Conservation (phyloP, 768 basidiomycete species). For the Boletales sp. region DNA sequence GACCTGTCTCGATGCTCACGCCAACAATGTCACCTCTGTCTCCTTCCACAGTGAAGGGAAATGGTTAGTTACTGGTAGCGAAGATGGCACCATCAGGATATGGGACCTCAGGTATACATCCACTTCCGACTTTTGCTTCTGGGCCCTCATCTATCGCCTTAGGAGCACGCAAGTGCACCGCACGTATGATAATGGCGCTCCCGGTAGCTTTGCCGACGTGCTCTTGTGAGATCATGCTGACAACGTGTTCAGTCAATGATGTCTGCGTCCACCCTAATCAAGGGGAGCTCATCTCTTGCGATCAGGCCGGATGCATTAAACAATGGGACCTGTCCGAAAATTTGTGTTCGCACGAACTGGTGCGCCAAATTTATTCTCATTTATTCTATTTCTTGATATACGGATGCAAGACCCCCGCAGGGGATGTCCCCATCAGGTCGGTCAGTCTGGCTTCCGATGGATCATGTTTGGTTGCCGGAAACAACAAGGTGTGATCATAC, state of each 20-base stretch:
- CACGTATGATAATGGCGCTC: slow-evolving; percentile 91
- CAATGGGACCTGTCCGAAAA: slow-evolving; percentile 97
- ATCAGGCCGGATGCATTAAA: slow-evolving; percentile 93
- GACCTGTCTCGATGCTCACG: slow-evolving; percentile 87
- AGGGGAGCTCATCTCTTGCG: slow-evolving; percentile 57
- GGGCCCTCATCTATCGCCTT: slow-evolving; percentile 16
- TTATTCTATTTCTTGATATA: slow-evolving; percentile 3
- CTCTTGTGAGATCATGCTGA: slow-evolving; percentile 11
- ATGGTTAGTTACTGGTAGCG: slow-evolving; percentile 83
- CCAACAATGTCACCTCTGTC: slow-evolving; percentile 92
- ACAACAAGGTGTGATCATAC: slow-evolving; percentile 64
- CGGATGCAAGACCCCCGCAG: slow-evolving; percentile 78
- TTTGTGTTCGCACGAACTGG: slow-evolving; percentile 62
- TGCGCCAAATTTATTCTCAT: slow-evolving; percentile 36
- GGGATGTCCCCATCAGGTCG: slow-evolving; percentile 86
- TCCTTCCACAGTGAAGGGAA: slow-evolving; percentile 96
- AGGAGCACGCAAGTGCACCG: slow-evolving; percentile 81
- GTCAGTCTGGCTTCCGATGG: slow-evolving; percentile 94
- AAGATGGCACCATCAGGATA: slow-evolving; percentile 94
- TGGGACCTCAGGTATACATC: slow-evolving; percentile 89
- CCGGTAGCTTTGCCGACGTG: slow-evolving; percentile 48
- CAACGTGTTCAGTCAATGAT: slow-evolving; percentile 76
- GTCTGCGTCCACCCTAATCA: slow-evolving; percentile 98
- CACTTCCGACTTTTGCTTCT: background rate
- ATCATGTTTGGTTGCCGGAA: slow-evolving; percentile 73